Evolutionary conservation across 805 yeast genomes (phyloP).

Genomic region (Starmerella khaoyaiensis): DNA sequence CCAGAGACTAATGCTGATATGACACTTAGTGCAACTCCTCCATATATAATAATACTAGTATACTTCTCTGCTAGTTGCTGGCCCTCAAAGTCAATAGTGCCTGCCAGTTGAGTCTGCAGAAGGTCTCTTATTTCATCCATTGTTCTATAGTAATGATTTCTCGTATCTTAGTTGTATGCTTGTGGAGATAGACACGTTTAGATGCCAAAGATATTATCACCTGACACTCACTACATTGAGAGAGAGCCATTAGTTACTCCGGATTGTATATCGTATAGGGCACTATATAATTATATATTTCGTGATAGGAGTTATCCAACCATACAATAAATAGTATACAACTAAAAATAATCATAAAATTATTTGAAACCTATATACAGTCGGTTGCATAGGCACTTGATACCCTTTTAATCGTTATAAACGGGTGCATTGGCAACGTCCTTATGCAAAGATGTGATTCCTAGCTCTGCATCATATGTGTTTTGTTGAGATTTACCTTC

Average conservation of each 20-base stretch:
- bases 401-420: conserved; percentile 24
- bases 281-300: background rate
- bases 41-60: conserved; percentile 3
- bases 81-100: conserved; percentile 23
- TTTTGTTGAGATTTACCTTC: conserved; percentile 22
- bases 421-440: conserved; percentile 24
- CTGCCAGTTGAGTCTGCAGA: conserved; percentile 14
- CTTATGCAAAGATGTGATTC: conserved; percentile 20
- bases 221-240: too few relatives aligned
- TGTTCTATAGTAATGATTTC: background rate
- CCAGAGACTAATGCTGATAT: conserved; percentile 12
- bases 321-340: too few relatives aligned
- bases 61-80: conserved; percentile 14
- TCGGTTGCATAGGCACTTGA: too few relatives aligned
- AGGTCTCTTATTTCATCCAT: conserved; percentile 17
- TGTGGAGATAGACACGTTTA: too few relatives aligned
- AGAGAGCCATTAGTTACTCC: background rate
- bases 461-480: conserved; percentile 21
- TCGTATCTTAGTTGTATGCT: too few relatives aligned
- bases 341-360: too few relatives aligned
- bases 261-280: background rate
- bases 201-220: too few relatives aligned
- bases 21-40: conserved; percentile 16
- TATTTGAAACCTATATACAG: too few relatives aligned
- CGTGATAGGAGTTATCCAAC: too few relatives aligned